Conservation (phyloP, 306 rosid genomes). For the Trichosanthes truncata region DNA sequence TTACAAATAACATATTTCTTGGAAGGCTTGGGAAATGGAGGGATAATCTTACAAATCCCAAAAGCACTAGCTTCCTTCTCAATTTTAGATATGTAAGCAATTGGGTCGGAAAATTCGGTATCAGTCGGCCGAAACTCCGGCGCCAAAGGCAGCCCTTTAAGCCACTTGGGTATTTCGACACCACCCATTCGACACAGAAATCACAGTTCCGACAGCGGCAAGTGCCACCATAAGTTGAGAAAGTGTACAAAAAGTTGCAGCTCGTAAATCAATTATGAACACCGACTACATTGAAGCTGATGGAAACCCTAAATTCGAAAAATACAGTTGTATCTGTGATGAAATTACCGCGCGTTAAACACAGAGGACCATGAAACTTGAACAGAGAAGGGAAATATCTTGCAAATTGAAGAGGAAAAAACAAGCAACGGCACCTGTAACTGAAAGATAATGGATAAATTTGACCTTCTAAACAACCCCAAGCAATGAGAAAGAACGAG, state of each 20-base stretch:
- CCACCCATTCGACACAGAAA: constrained; percentile 52
- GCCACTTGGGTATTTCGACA: constrained; percentile 85
- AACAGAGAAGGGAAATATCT: constrained; percentile 14
- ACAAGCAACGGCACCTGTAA: constrained; percentile 35
- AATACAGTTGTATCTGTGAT: not conserved
- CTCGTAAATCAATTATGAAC: constrained; percentile 9
- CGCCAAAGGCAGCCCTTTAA: constrained; percentile 75
- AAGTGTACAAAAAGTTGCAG: constrained; percentile 11
- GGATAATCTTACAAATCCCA: constrained; percentile 92
- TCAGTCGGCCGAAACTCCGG: constrained; percentile 94
- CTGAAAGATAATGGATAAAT: constrained; percentile 26
- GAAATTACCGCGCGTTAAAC: constrained; percentile 16
- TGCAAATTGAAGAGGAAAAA: constrained; percentile 21
- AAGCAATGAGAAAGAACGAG: constrained; percentile 18
- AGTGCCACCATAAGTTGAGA: constrained; percentile 15
- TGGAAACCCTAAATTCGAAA: constrained; percentile 50
- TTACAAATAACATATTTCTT: constrained; percentile 63
- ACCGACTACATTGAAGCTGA: constrained; percentile 7
- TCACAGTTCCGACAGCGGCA: constrained; percentile 21
- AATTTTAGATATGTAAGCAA: constrained; percentile 93
- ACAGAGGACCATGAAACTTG: constrained; percentile 12
- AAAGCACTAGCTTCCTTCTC: constrained; percentile 85
- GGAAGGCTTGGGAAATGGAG: constrained; percentile 89
- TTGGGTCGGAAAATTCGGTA: constrained; percentile 92
- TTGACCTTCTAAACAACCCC: constrained; percentile 34